phyloP scores from a whole-genome alignment of 2,329 filamentous ascomycete genomes.

The Cordyceps fumosorosea region DNA sequence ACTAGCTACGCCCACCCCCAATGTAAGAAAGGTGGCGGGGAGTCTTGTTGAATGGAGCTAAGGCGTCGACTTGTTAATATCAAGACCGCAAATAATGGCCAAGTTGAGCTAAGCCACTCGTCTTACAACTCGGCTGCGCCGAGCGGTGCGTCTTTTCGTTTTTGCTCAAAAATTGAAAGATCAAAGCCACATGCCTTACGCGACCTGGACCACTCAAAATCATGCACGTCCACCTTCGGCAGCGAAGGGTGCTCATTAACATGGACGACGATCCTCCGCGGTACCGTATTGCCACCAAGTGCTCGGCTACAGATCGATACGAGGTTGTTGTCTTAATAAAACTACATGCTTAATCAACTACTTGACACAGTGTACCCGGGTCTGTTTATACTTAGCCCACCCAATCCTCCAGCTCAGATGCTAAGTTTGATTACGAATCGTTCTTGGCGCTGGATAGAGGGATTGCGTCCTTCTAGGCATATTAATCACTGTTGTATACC shows the following conservation, averaged over 20 bases:
- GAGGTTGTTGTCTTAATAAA: no score
- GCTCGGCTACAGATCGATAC: no score
- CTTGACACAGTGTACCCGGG: no score
- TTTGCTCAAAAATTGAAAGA: neutral
- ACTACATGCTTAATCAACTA: no score
- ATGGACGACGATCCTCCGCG: neutral
- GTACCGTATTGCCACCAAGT: neutral
- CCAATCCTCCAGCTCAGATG: neutral
- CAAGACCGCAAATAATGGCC: constrained; percentile 8
- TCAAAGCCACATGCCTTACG: neutral
- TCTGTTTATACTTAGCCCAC: no score
- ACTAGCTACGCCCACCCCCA: neutral
- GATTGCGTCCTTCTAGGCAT: neutral
- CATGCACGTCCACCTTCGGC: neutral
- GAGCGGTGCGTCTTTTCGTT: neutral
- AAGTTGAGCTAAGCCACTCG: neutral
- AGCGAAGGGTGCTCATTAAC: neutral
- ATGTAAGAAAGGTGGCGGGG: no score
- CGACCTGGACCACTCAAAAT: neutral
- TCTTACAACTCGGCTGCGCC: neutral
- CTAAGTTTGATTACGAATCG: no score
- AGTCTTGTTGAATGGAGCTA: neutral
- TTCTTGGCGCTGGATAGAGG: neutral
- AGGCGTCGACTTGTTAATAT: neutral
- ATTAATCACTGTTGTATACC: neutral